A percentile compares a stretch with the other conserved stretches of the same genome.
Conservation (phyloP, 2,329 filamentous ascomycete genomes). For the Tothia fuscella region DNA sequence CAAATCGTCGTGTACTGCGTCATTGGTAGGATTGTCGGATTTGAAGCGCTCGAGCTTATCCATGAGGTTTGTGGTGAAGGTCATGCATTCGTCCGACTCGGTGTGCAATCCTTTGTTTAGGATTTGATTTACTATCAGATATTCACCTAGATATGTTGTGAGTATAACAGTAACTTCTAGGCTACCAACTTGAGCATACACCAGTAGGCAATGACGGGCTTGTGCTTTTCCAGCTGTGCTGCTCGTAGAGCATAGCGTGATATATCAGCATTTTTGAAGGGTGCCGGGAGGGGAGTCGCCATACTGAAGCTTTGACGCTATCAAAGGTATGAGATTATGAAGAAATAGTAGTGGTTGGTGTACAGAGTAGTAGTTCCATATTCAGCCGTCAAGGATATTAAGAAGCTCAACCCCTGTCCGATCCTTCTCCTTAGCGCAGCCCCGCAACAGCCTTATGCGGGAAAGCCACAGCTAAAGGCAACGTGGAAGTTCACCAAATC, state of each 20-base stretch:
- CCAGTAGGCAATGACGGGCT: slow-evolving; percentile 90
- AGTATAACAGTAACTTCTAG: too few relatives aligned
- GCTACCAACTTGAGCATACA: slow-evolving; percentile 48
- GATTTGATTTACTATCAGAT: slow-evolving; percentile 88
- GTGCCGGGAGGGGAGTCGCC: slow-evolving; percentile 58
- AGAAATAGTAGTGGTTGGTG: too few relatives aligned
- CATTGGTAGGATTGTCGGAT: slow-evolving; percentile 59
- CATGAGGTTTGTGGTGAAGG: slow-evolving; percentile 75
- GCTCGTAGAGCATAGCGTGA: slow-evolving; percentile 75
- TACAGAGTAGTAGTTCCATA: too few relatives aligned
- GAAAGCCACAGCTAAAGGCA: too few relatives aligned
- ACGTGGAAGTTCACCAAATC: too few relatives aligned
- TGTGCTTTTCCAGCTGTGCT: slow-evolving; percentile 67
- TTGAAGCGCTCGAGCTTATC: slow-evolving; percentile 83
- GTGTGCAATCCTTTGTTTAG: slow-evolving; percentile 69
- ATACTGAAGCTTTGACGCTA: slow-evolving; percentile 33
- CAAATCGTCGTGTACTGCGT: slow-evolving; percentile 73
- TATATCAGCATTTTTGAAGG: slow-evolving; percentile 70
- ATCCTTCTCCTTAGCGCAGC: too few relatives aligned
- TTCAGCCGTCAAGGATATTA: not conserved
- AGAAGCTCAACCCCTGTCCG: not conserved
- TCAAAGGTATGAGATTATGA: not conserved
- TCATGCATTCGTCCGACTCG: slow-evolving; percentile 61
- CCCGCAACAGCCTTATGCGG: too few relatives aligned
- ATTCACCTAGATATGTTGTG: slow-evolving; percentile 51